A percentile compares a stretch with the other conserved stretches of the same genome.
Conservation (phyloP, 2,329 filamentous ascomycete genomes). For the Ophiostoma montium region DNA sequence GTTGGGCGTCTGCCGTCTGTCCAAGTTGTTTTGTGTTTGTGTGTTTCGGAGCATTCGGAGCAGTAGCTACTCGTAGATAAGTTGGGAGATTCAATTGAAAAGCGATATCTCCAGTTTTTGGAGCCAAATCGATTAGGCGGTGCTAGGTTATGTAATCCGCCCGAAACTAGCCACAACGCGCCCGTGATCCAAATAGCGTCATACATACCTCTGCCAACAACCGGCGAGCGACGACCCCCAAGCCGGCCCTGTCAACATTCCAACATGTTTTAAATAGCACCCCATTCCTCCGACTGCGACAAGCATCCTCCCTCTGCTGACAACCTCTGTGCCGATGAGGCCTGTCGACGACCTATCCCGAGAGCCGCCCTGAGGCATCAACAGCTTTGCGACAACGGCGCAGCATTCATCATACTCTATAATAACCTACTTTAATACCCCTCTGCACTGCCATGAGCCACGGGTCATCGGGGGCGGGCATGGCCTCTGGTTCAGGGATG, state of each 20-base stretch:
- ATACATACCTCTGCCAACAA: too few species aligned
- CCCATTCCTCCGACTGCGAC: not conserved
- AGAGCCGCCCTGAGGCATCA: constrained; percentile 1
- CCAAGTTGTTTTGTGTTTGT: not conserved
- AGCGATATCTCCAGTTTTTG: too few species aligned
- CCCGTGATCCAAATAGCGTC: too few species aligned
- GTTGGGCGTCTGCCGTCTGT: not conserved
- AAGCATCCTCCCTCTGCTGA: not conserved
- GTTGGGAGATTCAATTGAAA: too few species aligned
- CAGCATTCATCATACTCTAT: not conserved
- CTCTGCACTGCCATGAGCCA: not conserved
- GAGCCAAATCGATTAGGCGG: too few species aligned
- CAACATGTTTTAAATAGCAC: not conserved
- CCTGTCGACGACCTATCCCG: not conserved
- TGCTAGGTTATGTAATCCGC: too few species aligned
- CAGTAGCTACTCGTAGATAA: not conserved
- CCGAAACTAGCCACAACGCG: too few species aligned
- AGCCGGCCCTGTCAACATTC: too few species aligned
- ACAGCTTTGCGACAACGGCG: not conserved
- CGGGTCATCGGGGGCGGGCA: constrained; percentile 25
- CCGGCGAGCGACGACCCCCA: too few species aligned
- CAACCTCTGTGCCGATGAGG: not conserved
- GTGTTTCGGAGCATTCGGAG: not conserved
- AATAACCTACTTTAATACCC: too few species aligned
- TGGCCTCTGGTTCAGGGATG: constrained; percentile 27